Evolutionary conservation across 2,329 filamentous ascomycete species (phyloP).

Genomic region (Zymoseptoria tritici): DNA sequence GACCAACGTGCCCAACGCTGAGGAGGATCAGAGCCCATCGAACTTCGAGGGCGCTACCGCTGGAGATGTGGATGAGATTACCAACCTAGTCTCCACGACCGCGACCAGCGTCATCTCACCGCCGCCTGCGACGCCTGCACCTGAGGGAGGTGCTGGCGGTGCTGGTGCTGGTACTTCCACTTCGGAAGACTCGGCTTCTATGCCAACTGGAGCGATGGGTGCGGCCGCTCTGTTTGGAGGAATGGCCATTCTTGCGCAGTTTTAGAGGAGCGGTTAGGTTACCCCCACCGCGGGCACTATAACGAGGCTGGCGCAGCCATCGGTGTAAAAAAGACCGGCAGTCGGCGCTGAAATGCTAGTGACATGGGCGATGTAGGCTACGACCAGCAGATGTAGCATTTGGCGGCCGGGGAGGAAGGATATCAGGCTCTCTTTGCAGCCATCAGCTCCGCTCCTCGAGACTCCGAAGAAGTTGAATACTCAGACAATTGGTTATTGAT

Average conservation of each 20-base stretch:
- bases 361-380: not conserved
- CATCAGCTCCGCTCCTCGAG: no score
- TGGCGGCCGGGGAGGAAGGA: no score
- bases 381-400: not conserved
- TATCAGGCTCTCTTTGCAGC: no score
- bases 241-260: slow-evolving; percentile 27
- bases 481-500: no score
- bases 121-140: slow-evolving; percentile 16
- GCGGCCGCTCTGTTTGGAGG: slow-evolving; percentile 43
- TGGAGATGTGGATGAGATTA: slow-evolving; percentile 49
- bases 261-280: no score
- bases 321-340: not conserved
- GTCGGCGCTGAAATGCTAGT: not conserved
- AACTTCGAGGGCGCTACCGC: slow-evolving; percentile 50
- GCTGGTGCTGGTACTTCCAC: slow-evolving; percentile 2
- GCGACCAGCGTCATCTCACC: slow-evolving; percentile 19
- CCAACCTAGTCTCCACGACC: slow-evolving; percentile 42
- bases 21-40: slow-evolving; percentile 37
- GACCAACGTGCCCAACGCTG: slow-evolving; percentile 35
- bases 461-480: no score
- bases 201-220: slow-evolving; percentile 37
- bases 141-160: slow-evolving; percentile 1
- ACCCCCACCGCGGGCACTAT: no score
- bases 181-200: slow-evolving; percentile 26
- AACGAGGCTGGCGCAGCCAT: not conserved